phyloP scores from a whole-genome alignment of 78 protist genomes.

The Polysphondylium violaceum region DNA sequence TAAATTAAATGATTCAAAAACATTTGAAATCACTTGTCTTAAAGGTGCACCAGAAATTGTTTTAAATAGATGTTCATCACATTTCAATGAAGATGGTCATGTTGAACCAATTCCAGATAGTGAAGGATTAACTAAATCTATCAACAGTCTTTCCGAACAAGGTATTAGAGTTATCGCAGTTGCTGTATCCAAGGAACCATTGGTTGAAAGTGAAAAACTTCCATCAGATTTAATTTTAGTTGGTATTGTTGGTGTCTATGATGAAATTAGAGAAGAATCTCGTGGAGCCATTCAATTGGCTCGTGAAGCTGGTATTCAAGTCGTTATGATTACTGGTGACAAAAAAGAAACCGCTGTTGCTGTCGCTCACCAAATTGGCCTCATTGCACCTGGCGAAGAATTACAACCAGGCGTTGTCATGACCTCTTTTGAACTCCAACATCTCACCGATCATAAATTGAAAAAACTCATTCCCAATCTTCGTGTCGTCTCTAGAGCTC shows the following conservation, averaged over 20 bases:
- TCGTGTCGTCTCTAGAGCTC: slow-evolving; percentile 93
- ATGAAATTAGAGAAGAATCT: slow-evolving; percentile 89
- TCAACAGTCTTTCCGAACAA: slow-evolving; percentile 67
- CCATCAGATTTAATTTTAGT: slow-evolving; percentile 73
- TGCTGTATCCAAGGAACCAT: slow-evolving; percentile 78
- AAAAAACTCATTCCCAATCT: slow-evolving; percentile 81
- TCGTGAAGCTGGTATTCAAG: slow-evolving; percentile 89
- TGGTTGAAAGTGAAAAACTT: slow-evolving; percentile 61
- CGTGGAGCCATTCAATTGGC: slow-evolving; percentile 82
- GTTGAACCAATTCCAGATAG: slow-evolving; percentile 76
- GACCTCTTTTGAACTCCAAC: slow-evolving; percentile 63
- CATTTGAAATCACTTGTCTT: slow-evolving; percentile 52
- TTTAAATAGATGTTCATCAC: slow-evolving; percentile 58
- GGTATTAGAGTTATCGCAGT: slow-evolving; percentile 85
- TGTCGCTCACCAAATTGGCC: slow-evolving; percentile 89
- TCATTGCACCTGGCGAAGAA: slow-evolving; percentile 75
- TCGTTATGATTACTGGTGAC: slow-evolving; percentile 95
- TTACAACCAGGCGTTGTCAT: slow-evolving; percentile 86
- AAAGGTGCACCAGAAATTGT: slow-evolving; percentile 85
- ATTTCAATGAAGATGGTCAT: slow-evolving; percentile 74
- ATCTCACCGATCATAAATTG: slow-evolving; percentile 70
- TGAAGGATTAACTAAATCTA: slow-evolving; percentile 28
- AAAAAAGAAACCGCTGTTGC: slow-evolving; percentile 91
- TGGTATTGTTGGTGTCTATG: slow-evolving; percentile 88
- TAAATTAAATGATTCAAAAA: neutral